Base-by-base conservation (phyloP, 768 basidiomycete species). In the Russula brevipes region DNA sequence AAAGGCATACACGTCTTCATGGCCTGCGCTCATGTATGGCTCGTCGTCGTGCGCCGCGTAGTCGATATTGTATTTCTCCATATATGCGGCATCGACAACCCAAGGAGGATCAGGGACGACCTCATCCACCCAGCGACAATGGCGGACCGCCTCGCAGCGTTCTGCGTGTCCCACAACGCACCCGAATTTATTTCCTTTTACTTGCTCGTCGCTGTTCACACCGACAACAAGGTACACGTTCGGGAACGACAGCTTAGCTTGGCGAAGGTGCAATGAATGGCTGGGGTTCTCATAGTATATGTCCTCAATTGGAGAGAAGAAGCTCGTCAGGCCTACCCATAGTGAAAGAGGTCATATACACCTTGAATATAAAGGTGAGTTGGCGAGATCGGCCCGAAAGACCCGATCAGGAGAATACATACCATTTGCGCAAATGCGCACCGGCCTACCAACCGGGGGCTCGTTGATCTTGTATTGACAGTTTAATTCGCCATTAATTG, bases 281-380 rank as follows among this genome's bases (percentile, higher is more conserved):
- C 94, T 96, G 72, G 56, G 41, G 47, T n/a, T 60, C 24, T 47
- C 54, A 57, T 62, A 53, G 44, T 47, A 59, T 57, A 11, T 56
- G 42, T 7, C 61, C 39, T 51, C 8, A 35, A 4, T 57, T 38
- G 35, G 17, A 57, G 11, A 46, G 42, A 51, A 54, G n/a, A 60
- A 41, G 54, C 49, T 49, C 5, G 38, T 73, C 83, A 67, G 24
- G 45, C 65, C 47, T 73, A 93, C 91, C 91, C 91, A 74, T 93
- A 98, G 74, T 98, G 96, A 76, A 98, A 96, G 57, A 99, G 81
- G 76, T 99, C 97, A 71, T 98, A 99, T 11, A 98, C 96, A 14
- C 89, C 90, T 91, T 70, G 61, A 57, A 71, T n/a, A 4, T n/a
- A 42, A 45, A 30, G 8, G 31, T 19, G 35, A 42, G 35, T 46